Percentiles rank a stretch among this genome's conserved stretches.
phyloP scores from a whole-genome alignment of 2,329 filamentous ascomycete species.

The Sarocladium strictum region DNA sequence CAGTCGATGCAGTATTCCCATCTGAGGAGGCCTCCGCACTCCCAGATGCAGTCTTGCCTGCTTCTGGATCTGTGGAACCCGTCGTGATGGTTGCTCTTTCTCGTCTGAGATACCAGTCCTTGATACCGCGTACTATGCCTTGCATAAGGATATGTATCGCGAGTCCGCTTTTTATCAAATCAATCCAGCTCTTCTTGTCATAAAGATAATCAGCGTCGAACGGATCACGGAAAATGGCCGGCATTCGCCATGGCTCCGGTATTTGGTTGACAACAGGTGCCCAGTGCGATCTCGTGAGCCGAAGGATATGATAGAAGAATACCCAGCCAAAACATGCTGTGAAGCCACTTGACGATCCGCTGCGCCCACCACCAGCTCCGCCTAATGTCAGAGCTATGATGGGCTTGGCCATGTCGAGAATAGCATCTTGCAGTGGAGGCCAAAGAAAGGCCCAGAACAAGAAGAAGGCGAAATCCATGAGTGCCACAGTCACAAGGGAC shows the following conservation, averaged over 20 bases:
- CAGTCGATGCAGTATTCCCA: background rate
- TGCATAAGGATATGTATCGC: slow-evolving; percentile 72
- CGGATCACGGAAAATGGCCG: slow-evolving; percentile 38
- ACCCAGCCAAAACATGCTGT: slow-evolving; percentile 67
- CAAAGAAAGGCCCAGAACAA: slow-evolving; percentile 83
- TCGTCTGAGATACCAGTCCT: slow-evolving; percentile 60
- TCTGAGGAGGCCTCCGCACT: background rate
- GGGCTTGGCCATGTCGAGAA: slow-evolving; percentile 84
- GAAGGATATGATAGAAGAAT: slow-evolving; percentile 45
- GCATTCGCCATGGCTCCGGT: slow-evolving; percentile 40
- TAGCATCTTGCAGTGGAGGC: slow-evolving; percentile 80
- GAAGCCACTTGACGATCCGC: slow-evolving; percentile 65
- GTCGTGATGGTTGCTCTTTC: slow-evolving; percentile 48
- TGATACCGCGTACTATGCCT: slow-evolving; percentile 64
- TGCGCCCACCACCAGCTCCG: slow-evolving; percentile 65
- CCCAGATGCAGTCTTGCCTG: slow-evolving; percentile 38
- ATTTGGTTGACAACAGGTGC: slow-evolving; percentile 39
- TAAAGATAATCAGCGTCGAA: slow-evolving; percentile 42
- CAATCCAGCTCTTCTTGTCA: slow-evolving; percentile 54
- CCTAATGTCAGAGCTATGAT: slow-evolving; percentile 89
- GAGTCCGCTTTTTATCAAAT: slow-evolving; percentile 62
- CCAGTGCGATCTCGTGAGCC: slow-evolving; percentile 44
- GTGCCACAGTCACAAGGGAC: slow-evolving; percentile 75
- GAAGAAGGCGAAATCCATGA: slow-evolving; percentile 78
- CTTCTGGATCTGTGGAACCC: slow-evolving; percentile 55